Conservation (phyloP, 2,329 filamentous ascomycete species). For the Biscogniauxia marginata region DNA sequence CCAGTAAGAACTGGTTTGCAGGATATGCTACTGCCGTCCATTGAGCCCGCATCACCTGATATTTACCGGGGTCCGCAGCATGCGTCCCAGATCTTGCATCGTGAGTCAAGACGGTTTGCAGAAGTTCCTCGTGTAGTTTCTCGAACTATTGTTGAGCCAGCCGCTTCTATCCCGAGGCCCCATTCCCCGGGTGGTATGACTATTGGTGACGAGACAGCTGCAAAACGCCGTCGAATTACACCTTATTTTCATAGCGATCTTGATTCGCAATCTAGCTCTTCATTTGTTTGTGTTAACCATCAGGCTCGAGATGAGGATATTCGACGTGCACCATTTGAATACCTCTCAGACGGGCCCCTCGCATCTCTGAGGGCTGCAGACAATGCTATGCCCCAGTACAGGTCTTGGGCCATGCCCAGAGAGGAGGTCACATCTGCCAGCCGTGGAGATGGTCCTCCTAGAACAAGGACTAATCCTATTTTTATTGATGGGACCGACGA, state of each 20-base stretch:
- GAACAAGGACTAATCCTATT: constrained; percentile 22
- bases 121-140: constrained; percentile 23
- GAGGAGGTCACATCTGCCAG: constrained; percentile 16
- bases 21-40: constrained; percentile 33
- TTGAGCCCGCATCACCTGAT: constrained; percentile 32
- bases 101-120: constrained; percentile 18
- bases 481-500: constrained; percentile 18
- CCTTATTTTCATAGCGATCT: constrained; percentile 22
- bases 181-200: constrained; percentile 18
- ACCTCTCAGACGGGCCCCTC: constrained; percentile 14
- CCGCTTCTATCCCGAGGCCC: constrained; percentile 12
- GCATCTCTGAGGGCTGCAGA: constrained; percentile 4
- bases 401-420: constrained; percentile 12
- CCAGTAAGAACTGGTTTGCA: constrained; percentile 29
- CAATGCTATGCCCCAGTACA: constrained; percentile 12
- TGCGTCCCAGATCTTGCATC: constrained; percentile 13
- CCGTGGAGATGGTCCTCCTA: constrained; percentile 14
- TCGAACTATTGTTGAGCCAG: constrained; percentile 19
- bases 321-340: constrained; percentile 15
- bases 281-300: constrained; percentile 23
- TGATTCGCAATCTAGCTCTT: constrained; percentile 14
- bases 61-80: constrained; percentile 9
- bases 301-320: constrained; percentile 17
- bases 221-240: constrained; percentile 24
- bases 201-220: constrained; percentile 19